Evolutionary conservation across 2,329 filamentous ascomycete genomes (phyloP).

Genomic region (Cladosporium sp.): DNA sequence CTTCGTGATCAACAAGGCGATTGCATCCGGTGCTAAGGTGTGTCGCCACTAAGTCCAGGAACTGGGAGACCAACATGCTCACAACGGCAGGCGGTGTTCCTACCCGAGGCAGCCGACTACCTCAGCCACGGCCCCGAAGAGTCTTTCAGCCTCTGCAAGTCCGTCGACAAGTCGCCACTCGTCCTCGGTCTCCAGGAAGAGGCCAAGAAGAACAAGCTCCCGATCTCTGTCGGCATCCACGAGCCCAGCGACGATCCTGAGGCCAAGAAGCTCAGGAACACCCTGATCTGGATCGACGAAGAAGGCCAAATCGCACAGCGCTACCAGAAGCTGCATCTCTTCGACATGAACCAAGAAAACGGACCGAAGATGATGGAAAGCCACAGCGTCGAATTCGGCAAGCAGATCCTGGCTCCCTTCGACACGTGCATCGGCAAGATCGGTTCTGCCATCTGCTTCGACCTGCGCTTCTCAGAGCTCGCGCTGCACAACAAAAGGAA

Average conservation of each 20-base stretch:
- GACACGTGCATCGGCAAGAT: slow-evolving; percentile 69
- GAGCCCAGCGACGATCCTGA: slow-evolving; percentile 55
- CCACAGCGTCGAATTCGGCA: slow-evolving; percentile 65
- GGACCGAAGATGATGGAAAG: slow-evolving; percentile 61
- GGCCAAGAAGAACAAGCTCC: slow-evolving; percentile 60
- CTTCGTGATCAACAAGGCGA: slow-evolving; percentile 66
- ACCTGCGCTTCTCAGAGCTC: slow-evolving; percentile 78
- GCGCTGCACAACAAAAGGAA: slow-evolving; percentile 62
- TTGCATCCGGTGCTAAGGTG: slow-evolving; percentile 73
- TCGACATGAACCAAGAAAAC: slow-evolving; percentile 59
- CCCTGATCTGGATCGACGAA: slow-evolving; percentile 62
- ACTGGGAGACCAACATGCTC: background rate
- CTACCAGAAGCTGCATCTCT: slow-evolving; percentile 90
- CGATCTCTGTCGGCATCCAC: slow-evolving; percentile 85
- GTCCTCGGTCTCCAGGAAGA: slow-evolving; percentile 68
- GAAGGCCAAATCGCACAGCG: slow-evolving; percentile 54
- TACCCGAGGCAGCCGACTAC: slow-evolving; percentile 90
- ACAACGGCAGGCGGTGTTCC: slow-evolving; percentile 68
- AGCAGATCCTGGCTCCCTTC: slow-evolving; percentile 63
- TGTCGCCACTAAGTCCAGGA: background rate
- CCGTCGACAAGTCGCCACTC: slow-evolving; percentile 65
- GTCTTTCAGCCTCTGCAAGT: slow-evolving; percentile 65
- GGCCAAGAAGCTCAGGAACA: slow-evolving; percentile 57
- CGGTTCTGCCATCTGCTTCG: slow-evolving; percentile 84
- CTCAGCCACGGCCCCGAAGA: slow-evolving; percentile 67